phyloP scores from a whole-genome alignment of 2,329 filamentous ascomycete genomes.

The Penicillium freii region DNA sequence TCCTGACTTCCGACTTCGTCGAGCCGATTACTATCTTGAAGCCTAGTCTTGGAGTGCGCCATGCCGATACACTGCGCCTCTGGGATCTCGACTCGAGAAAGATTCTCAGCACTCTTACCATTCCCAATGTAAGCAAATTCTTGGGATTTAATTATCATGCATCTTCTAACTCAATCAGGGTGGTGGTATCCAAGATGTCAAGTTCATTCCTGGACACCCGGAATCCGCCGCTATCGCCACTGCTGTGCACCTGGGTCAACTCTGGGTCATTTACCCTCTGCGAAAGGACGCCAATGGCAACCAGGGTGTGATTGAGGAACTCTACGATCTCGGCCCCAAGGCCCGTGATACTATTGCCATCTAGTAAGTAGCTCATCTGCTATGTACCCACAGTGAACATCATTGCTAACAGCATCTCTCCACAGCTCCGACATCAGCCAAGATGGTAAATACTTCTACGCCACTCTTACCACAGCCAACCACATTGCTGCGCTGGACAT shows the following conservation, averaged over 20 bases:
- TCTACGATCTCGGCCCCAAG: slow-evolving; percentile 58
- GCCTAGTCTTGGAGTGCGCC: slow-evolving; percentile 54
- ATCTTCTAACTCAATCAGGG: slow-evolving; percentile 35
- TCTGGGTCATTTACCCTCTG: slow-evolving; percentile 66
- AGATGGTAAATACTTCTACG: slow-evolving; percentile 59
- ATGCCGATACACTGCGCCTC: slow-evolving; percentile 58
- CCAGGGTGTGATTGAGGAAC: slow-evolving; percentile 57
- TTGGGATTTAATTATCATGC: neutral
- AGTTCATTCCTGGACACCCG: slow-evolving; percentile 62
- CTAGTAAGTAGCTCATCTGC: slow-evolving; percentile 41
- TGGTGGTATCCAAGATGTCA: slow-evolving; percentile 62
- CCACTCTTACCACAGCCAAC: slow-evolving; percentile 61
- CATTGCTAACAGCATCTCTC: neutral
- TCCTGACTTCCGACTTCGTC: slow-evolving; percentile 63
- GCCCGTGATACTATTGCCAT: slow-evolving; percentile 58
- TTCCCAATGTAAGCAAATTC: slow-evolving; percentile 49
- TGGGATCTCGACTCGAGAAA: slow-evolving; percentile 55
- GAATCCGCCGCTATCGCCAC: slow-evolving; percentile 60
- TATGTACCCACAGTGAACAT: neutral
- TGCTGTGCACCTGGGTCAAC: slow-evolving; percentile 58
- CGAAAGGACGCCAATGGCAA: slow-evolving; percentile 55
- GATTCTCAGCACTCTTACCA: slow-evolving; percentile 61
- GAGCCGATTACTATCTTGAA: slow-evolving; percentile 62
- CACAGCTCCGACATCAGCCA: slow-evolving; percentile 55
- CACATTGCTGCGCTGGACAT: slow-evolving; percentile 63